A percentile compares a stretch with the other conserved stretches of the same genome.
Conservation (phyloP, 441 rosid species). For the Codiaeum variegatum region DNA sequence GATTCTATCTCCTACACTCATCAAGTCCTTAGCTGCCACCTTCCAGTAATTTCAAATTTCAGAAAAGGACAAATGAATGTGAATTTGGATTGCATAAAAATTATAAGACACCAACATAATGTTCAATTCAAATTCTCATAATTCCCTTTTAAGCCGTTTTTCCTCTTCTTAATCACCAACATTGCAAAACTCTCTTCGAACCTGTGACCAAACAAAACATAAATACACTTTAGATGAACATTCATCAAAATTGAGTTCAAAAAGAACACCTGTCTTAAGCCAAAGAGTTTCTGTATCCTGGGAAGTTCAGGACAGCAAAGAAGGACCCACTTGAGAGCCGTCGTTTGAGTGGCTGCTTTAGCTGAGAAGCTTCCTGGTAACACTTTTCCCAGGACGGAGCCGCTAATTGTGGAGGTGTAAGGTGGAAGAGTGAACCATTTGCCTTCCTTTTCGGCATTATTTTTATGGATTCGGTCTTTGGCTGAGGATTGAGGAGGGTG, state of each 20-base stretch:
- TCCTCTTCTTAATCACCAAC: slow-evolving; percentile 33
- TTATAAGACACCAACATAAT: no score
- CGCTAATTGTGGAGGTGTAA: slow-evolving; percentile 43
- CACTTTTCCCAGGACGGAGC: slow-evolving; percentile 48
- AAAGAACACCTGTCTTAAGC: slow-evolving; percentile 67
- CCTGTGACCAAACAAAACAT: slow-evolving; percentile 35
- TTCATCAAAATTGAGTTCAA: neutral
- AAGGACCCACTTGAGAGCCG: slow-evolving; percentile 81
- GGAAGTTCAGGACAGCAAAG: slow-evolving; percentile 84
- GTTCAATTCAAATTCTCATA: neutral
- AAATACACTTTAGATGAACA: neutral
- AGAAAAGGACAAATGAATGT: slow-evolving; percentile 6
- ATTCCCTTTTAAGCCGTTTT: slow-evolving; percentile 56
- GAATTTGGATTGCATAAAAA: no score
- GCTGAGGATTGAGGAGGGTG: neutral
- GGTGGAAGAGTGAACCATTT: slow-evolving; percentile 81
- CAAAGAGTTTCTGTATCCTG: slow-evolving; percentile 86
- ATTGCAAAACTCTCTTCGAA: slow-evolving; percentile 49
- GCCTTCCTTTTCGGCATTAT: slow-evolving; percentile 30
- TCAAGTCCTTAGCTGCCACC: slow-evolving; percentile 75
- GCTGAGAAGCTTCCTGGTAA: slow-evolving; percentile 24
- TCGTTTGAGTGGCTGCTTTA: slow-evolving; percentile 30
- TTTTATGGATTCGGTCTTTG: slow-evolving; percentile 8
- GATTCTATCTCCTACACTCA: slow-evolving; percentile 73
- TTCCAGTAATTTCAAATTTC: slow-evolving; percentile 34